phyloP scores from a whole-genome alignment of 2,329 filamentous ascomycete genomes.

The Colletotrichum higginsianum region DNA sequence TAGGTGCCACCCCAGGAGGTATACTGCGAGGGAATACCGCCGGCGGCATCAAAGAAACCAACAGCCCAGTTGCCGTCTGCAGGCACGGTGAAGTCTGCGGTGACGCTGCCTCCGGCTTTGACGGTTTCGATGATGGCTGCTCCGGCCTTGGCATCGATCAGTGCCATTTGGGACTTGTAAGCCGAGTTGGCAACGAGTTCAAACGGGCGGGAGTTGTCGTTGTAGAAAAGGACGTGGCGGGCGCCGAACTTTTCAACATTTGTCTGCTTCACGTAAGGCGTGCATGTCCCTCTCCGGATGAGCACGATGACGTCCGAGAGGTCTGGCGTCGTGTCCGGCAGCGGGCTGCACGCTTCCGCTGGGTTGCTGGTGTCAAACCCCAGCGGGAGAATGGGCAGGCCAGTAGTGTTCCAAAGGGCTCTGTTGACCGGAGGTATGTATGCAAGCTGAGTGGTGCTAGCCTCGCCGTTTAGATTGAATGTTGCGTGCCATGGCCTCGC shows the following conservation, averaged over 20 bases:
- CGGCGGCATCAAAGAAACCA: constrained; percentile 45
- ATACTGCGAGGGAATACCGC: constrained; percentile 56
- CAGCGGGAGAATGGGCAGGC: constrained; percentile 48
- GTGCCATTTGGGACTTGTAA: constrained; percentile 42
- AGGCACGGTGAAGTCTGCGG: constrained; percentile 35
- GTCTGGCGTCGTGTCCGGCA: constrained; percentile 44
- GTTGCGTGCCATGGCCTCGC: constrained; percentile 49
- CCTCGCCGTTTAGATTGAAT: constrained; percentile 46
- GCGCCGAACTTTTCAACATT: constrained; percentile 48
- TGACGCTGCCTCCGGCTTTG: constrained; percentile 40
- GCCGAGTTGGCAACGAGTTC: constrained; percentile 33
- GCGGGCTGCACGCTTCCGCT: constrained; percentile 48
- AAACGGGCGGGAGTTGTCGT: constrained; percentile 39
- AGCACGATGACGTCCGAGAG: constrained; percentile 46
- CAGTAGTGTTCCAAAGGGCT: constrained; percentile 51
- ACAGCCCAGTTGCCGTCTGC: constrained; percentile 36
- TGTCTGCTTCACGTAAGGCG: constrained; percentile 46
- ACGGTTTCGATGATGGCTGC: constrained; percentile 47
- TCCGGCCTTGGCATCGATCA: constrained; percentile 47
- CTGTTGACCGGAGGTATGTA: constrained; percentile 52
- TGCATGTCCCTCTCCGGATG: constrained; percentile 54
- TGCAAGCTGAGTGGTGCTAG: constrained; percentile 47
- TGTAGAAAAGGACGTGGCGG: constrained; percentile 50
- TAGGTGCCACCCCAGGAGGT: constrained; percentile 61
- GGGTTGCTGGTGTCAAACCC: constrained; percentile 45